Conservation (phyloP, 352 stramenopile species). For the Plasmopara muralis region DNA sequence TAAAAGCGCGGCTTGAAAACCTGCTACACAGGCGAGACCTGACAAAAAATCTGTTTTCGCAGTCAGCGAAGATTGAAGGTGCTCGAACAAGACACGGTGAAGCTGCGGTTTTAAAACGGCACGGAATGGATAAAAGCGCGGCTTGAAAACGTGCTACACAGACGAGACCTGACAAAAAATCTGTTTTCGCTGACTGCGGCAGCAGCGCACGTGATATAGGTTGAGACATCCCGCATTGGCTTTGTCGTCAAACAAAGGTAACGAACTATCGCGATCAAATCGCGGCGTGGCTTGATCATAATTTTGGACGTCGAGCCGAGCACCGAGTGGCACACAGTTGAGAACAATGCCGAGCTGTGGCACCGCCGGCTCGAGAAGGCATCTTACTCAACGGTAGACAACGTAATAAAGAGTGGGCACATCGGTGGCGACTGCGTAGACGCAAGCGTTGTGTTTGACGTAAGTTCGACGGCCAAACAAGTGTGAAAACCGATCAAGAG, state of each 20-base stretch:
- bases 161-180: background rate
- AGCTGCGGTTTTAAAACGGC: no score
- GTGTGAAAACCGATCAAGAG: no score
- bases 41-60: no score
- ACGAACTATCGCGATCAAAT: background rate
- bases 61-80: no score
- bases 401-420: no score
- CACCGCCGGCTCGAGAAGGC: background rate
- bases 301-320: background rate
- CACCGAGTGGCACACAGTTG: background rate
- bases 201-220: background rate
- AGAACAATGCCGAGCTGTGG: background rate
- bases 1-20: no score
- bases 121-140: no score
- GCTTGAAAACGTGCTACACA: background rate
- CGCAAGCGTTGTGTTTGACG: no score
- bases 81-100: no score
- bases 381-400: background rate
- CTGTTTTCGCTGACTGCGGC: background rate
- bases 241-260: background rate
- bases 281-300: background rate
- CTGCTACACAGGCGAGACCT: background rate
- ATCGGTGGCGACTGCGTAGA: no score
- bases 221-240: background rate
- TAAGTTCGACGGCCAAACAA: no score